Evolutionary conservation across 75 land plant species (phyloP).

Genomic region (Pinus tabuliformis): DNA sequence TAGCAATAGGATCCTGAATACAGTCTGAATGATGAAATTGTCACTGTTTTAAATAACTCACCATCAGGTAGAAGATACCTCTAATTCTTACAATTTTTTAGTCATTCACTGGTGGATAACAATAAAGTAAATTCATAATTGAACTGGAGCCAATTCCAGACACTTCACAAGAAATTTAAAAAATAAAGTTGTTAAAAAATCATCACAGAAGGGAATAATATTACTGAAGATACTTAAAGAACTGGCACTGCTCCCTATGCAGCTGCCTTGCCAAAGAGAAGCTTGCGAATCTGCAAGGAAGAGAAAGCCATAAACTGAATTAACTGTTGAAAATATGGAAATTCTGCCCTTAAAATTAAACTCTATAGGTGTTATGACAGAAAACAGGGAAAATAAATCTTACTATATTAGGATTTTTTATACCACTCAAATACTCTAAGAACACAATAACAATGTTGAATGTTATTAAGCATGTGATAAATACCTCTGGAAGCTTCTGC

Average conservation of each 20-base stretch:
- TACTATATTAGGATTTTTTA: background rate
- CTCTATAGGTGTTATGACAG: no score
- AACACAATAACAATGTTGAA: no score
- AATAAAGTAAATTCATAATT: background rate
- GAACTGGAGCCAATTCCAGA: background rate
- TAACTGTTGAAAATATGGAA: background rate
- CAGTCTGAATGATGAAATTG: background rate
- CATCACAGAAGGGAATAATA: slow-evolving; percentile 4
- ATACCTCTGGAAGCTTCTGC: slow-evolving; percentile 70
- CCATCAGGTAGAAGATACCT: background rate
- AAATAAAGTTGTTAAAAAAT: slow-evolving; percentile 2
- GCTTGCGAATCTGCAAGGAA: slow-evolving; percentile 5
- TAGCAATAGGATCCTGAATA: no score
- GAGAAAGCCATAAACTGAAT: background rate
- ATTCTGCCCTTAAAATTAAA: background rate
- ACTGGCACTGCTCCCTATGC: background rate
- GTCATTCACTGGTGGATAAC: background rate
- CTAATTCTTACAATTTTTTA: slow-evolving; percentile 2
- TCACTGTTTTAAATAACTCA: background rate
- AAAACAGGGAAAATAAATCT: background rate
- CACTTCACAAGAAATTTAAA: background rate
- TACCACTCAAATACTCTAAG: no score
- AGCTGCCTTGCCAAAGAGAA: background rate
- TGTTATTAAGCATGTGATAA: background rate
- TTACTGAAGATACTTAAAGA: background rate